Evolutionary conservation across 768 basidiomycete species (phyloP), one percentile per base, ranked within the genome.

Genomic region (Amanita exitialis): DNA sequence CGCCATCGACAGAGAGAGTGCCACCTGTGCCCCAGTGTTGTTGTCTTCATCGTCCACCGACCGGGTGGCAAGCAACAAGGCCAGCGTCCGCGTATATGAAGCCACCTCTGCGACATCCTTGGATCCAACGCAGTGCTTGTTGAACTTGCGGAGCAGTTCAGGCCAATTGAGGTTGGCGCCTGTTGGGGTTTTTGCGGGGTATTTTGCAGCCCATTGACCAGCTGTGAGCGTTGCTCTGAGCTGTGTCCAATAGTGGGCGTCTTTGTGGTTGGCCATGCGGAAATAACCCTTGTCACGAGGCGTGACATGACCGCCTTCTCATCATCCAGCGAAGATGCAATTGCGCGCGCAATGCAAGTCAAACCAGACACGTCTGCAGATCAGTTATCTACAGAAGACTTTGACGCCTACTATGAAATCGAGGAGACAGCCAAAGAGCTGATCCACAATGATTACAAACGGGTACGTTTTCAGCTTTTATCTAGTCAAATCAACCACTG

Each of bases 81-180:
- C 76, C 27, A 90, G 68, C 0, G 75, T 73, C 28, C 82, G 83
- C 0, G 80, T 88, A 58, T 84, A 79, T 0, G 73, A 76, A 15
- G 83, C 85, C 53, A 88, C 71, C 57, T 84, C 80, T 3, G 80
- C 72, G 12, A 85, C 69, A 52, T 82, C 80, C 54, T 63, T 58
- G 57, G 73, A 80, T 0, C 83, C 82, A 4, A 64, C 64, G 59
- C 83, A 85, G 57, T 93, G 90, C 56, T 93, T 93, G 62, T 86
- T 82, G 69, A 89, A 90, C 66, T 93, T 93, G 56, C 87, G 77
- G 36, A 92, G 66, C 10, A 92, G 76, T 59, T 89, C 85, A 1
- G 80, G 71, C 90, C 90, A 93, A 9, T 81, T 69, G 13, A 92
- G 63, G 3, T 64, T 57, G 0, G 59, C 53, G 12, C 77, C 83